Evolutionary conservation across 2,329 filamentous ascomycete genomes (phyloP).

Genomic region (Annulohypoxylon truncatum): DNA sequence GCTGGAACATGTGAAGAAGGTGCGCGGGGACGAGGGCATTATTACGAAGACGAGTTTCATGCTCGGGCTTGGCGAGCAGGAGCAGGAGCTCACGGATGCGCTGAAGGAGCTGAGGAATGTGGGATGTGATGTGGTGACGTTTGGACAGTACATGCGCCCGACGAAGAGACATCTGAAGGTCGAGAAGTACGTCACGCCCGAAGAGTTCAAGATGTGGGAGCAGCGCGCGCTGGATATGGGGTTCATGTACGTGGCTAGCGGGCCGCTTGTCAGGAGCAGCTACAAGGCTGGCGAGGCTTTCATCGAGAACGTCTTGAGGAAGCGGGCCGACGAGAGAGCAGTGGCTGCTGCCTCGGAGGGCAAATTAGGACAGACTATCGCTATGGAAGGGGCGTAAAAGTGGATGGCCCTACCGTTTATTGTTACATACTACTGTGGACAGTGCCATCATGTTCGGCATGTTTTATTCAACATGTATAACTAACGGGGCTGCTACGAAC

Average conservation of each 20-base stretch:
- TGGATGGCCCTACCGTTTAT: not conserved
- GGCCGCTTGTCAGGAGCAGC: slow-evolving; percentile 90
- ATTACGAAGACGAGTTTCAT: slow-evolving; percentile 99
- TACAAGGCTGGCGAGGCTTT: slow-evolving; percentile 99
- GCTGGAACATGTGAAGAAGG: slow-evolving; percentile 82
- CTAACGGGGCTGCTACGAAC: slow-evolving; percentile 7
- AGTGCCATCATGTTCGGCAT: not conserved
- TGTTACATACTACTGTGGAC: not conserved
- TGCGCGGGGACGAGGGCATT: slow-evolving; percentile 72
- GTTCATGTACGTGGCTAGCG: slow-evolving; percentile 95
- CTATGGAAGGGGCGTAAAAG: slow-evolving; percentile 42
- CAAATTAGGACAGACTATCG: slow-evolving; percentile 41
- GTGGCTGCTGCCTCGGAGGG: slow-evolving; percentile 15
- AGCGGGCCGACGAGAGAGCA: slow-evolving; percentile 68
- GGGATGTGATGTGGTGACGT: slow-evolving; percentile 93
- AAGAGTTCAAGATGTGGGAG: slow-evolving; percentile 91
- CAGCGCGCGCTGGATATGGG: slow-evolving; percentile 92
- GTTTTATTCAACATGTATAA: slow-evolving; percentile 35
- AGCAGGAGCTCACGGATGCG: slow-evolving; percentile 84
- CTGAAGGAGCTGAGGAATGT: slow-evolving; percentile 82
- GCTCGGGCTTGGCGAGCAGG: slow-evolving; percentile 93
- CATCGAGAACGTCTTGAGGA: slow-evolving; percentile 97
- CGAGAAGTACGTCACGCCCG: slow-evolving; percentile 92
- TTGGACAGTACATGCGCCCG: slow-evolving; percentile 99
- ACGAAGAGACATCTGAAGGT: slow-evolving; percentile 99